A percentile compares a stretch with the other conserved stretches of the same genome.
Evolutionary conservation across 2,329 filamentous ascomycete species (phyloP).

Genomic region (Aspergillus novoparasiticus): DNA sequence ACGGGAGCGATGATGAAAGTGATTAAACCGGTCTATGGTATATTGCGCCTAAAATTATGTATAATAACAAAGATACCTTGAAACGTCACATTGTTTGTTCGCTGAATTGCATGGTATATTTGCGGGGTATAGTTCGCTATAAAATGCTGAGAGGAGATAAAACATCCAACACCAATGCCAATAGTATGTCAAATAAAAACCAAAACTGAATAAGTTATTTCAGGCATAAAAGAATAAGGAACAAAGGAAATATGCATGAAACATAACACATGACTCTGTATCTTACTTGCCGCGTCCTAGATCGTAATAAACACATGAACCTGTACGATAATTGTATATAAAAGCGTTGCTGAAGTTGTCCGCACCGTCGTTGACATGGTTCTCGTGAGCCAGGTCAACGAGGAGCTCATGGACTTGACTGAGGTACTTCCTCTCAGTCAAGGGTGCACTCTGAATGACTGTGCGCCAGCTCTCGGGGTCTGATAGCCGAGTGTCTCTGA

Average conservation of each 20-base stretch:
- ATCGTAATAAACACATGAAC: slow-evolving; percentile 83
- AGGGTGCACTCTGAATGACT: slow-evolving; percentile 75
- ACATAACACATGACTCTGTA: slow-evolving; percentile 18
- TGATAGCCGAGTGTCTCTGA: slow-evolving; percentile 72
- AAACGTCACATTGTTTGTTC: slow-evolving; percentile 12
- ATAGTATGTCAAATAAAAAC: slow-evolving; percentile 7
- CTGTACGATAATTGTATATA: slow-evolving; percentile 88
- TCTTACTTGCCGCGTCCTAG: slow-evolving; percentile 47
- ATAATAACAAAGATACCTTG: slow-evolving; percentile 40
- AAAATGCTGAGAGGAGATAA: slow-evolving; percentile 16
- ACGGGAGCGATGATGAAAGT: slow-evolving; percentile 86
- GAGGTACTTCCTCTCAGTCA: slow-evolving; percentile 79
- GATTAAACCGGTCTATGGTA: slow-evolving; percentile 42
- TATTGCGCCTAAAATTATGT: slow-evolving; percentile 22
- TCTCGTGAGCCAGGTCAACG: slow-evolving; percentile 59
- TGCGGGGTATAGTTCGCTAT: slow-evolving; percentile 27
- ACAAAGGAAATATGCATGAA: slow-evolving; percentile 16
- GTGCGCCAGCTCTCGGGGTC: slow-evolving; percentile 83
- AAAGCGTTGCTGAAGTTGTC: slow-evolving; percentile 70
- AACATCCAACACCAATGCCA: slow-evolving; percentile 4
- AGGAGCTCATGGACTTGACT: slow-evolving; percentile 80
- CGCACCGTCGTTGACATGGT: slow-evolving; percentile 48
- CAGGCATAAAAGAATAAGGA: slow-evolving; percentile 13
- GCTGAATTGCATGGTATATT: slow-evolving; percentile 15
- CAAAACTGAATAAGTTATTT: slow-evolving; percentile 17